These are phyloP conservation scores for Echinosophora koreensis DNA, from an alignment of 306 rosid species.

Conservation along the genomic window DNA sequence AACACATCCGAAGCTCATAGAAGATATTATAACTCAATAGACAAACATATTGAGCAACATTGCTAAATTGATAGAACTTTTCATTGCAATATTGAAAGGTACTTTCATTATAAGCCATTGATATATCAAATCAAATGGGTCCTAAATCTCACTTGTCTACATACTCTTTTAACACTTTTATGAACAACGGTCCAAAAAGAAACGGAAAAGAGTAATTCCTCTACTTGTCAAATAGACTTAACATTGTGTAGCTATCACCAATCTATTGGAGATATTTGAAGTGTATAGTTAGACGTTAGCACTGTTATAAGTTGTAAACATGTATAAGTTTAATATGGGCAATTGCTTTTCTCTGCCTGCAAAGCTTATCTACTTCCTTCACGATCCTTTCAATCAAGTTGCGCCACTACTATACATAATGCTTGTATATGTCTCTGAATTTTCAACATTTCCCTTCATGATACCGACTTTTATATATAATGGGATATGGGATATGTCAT, in stretches of 20 bases:
- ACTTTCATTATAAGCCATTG: conserved; percentile 23
- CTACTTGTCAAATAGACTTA: conserved; percentile 8
- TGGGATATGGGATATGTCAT: conserved; percentile 17
- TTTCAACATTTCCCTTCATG: conserved; percentile 23
- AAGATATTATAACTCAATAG: not conserved
- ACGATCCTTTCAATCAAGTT: conserved; percentile 28
- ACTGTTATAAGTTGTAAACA: not conserved
- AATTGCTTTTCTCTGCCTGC: not conserved
- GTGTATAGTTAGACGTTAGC: not conserved
- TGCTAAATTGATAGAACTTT: not conserved
- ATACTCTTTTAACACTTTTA: conserved; percentile 27
- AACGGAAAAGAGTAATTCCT: not conserved
- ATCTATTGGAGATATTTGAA: not conserved
- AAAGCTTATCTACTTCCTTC: conserved; percentile 19
- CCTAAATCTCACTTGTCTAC: conserved; percentile 36
- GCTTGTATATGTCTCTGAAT: conserved; percentile 8
- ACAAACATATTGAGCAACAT: not conserved
- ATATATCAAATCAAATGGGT: conserved; percentile 37
- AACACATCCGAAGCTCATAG: not conserved
- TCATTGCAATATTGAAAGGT: not conserved
- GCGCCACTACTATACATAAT: not conserved
- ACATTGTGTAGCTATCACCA: conserved; percentile 8
- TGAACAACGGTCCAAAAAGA: conserved; percentile 32
- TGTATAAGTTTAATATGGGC: not conserved
- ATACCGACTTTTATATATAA: conserved; percentile 11